Evolutionary conservation across 192 early-diverging fungal species (phyloP).

Genomic region (Thamnidium elegans): DNA sequence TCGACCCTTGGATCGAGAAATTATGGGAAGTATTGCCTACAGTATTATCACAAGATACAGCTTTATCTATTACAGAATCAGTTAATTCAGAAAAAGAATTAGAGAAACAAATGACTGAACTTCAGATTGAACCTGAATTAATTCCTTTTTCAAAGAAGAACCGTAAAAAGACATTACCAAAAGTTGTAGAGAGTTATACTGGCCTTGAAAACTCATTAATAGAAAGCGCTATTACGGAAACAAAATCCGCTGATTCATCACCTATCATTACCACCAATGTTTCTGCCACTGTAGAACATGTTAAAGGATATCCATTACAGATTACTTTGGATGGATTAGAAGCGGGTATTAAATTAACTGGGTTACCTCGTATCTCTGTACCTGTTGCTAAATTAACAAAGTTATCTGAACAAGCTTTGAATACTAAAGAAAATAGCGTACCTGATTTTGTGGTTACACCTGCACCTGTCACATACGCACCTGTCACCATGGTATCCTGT

Average conservation of each 20-base stretch:
- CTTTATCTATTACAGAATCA: neutral
- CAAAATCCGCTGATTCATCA: neutral
- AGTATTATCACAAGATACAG: constrained; percentile 23
- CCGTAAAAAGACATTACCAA: constrained; percentile 9
- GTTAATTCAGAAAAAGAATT: constrained; percentile 11
- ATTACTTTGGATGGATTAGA: constrained; percentile 50
- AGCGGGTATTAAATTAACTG: constrained; percentile 49
- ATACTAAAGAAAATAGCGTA: constrained; percentile 8
- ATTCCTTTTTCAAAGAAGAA: constrained; percentile 6
- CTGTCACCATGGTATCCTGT: constrained; percentile 50
- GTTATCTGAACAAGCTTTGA: neutral
- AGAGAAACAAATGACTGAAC: constrained; percentile 1
- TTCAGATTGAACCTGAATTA: constrained; percentile 17
- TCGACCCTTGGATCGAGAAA: constrained; percentile 90
- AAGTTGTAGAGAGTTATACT: constrained; percentile 23
- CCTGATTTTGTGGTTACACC: constrained; percentile 50
- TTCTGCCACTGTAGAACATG: constrained; percentile 1
- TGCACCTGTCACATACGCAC: constrained; percentile 47
- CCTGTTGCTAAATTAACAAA: constrained; percentile 41
- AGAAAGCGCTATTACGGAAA: neutral
- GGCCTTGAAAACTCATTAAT: constrained; percentile 23
- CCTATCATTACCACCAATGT: too few relatives aligned
- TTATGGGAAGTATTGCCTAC: constrained; percentile 72
- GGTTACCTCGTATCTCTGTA: constrained; percentile 53
- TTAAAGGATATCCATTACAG: constrained; percentile 29